A percentile compares a stretch with the other conserved stretches of the same genome.
phyloP scores from a whole-genome alignment of 306 rosid genomes.

The Potentilla sterilis region DNA sequence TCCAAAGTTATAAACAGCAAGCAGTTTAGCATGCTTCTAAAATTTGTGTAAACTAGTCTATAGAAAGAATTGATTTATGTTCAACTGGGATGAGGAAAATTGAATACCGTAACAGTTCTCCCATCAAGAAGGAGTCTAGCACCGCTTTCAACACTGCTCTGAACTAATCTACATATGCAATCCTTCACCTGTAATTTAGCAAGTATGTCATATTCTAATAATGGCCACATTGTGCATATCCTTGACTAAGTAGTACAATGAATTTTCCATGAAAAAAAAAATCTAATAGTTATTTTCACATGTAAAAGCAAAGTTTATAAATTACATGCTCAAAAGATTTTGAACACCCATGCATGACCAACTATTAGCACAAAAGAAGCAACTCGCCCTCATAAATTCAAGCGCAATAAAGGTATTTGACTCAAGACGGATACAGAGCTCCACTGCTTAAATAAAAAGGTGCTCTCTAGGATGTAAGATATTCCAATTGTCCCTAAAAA shows the following conservation, averaged over 20 bases:
- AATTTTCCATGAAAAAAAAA: background rate
- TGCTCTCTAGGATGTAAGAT: background rate
- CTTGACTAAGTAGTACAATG: constrained; percentile 9
- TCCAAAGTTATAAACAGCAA: background rate
- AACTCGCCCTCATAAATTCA: background rate
- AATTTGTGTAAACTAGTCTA: background rate
- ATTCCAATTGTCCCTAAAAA: background rate
- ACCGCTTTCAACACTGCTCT: constrained; percentile 54
- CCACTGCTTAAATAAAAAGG: background rate
- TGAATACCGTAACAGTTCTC: constrained; percentile 51
- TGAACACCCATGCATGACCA: background rate
- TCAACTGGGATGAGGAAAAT: constrained; percentile 19
- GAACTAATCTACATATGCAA: constrained; percentile 50
- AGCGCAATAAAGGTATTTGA: background rate
- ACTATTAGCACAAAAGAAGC: background rate
- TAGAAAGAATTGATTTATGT: background rate
- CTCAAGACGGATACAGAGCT: background rate
- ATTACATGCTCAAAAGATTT: background rate
- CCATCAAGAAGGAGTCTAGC: constrained; percentile 72
- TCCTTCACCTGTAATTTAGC: constrained; percentile 50
- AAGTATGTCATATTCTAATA: constrained; percentile 17
- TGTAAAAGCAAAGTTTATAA: background rate
- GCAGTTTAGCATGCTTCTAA: background rate
- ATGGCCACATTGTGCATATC: background rate
- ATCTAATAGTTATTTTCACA: background rate